Conservation (phyloP, 106 monocot species). For the Platanthera guangdongensis region DNA sequence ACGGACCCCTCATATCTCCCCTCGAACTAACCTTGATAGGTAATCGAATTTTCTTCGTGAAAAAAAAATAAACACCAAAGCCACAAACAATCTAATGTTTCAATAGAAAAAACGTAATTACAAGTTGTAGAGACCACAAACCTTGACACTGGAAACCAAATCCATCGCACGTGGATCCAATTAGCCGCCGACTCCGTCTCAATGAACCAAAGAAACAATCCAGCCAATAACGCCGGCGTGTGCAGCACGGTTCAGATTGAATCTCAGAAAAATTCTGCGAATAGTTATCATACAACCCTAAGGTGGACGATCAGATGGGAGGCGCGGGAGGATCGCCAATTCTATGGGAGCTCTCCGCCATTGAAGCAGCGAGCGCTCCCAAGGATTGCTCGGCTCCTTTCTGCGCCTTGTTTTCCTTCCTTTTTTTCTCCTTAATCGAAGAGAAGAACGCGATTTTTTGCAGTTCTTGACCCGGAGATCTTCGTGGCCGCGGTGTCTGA, state of each 20-base stretch:
- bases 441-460: neutral
- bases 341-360: neutral
- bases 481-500: constrained; percentile 8
- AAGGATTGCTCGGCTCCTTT: neutral
- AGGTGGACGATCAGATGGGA: neutral
- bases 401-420: neutral
- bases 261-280: neutral
- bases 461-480: constrained; percentile 4
- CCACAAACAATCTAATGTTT: neutral
- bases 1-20: neutral
- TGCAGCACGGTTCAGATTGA: neutral
- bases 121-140: constrained; percentile 3
- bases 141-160: constrained; percentile 27
- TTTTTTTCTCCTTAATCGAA: neutral
- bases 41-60: constrained; percentile 2
- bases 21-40: neutral
- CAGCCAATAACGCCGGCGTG: neutral
- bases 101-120: neutral
- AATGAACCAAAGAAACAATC: neutral
- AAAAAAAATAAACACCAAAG: neutral
- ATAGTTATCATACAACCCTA: neutral
- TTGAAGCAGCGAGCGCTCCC: neutral
- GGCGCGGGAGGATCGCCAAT: neutral
- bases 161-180: constrained; percentile 27
- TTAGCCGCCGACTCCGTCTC: constrained; percentile 4